phyloP scores from a whole-genome alignment of 163 green algal genomes.

The Chlorella variabilis region DNA sequence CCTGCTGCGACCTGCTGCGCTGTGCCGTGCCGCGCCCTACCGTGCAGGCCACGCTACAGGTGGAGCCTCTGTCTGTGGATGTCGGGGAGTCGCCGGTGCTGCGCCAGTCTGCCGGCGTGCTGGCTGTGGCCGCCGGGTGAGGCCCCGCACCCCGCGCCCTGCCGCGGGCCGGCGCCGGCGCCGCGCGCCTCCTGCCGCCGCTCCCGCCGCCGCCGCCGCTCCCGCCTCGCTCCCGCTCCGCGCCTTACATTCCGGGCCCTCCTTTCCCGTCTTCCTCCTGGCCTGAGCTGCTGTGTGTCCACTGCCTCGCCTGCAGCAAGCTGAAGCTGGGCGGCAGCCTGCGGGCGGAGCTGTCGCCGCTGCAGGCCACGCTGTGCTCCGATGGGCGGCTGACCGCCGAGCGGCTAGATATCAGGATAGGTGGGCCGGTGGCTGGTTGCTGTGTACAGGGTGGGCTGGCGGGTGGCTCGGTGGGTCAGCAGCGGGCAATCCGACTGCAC shows the following conservation, averaged over 20 bases:
- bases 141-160: no score
- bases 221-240: no score
- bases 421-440: background rate
- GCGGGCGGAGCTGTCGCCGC: slow-evolving; percentile 15
- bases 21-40: no score
- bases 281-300: no score
- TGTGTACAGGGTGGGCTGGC: no score
- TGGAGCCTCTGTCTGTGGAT: slow-evolving; percentile 15
- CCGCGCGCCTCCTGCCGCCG: no score
- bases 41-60: slow-evolving; percentile 22
- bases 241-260: no score
- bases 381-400: slow-evolving; percentile 9
- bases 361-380: background rate
- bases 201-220: no score
- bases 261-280: no score
- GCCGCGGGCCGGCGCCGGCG: no score
- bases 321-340: slow-evolving; percentile 3
- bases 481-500: no score
- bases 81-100: slow-evolving; percentile 12
- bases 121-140: background rate
- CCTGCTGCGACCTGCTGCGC: background rate
- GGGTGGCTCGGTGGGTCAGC: no score
- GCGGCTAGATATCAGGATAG: slow-evolving; percentile 13
- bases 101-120: background rate
- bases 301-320: slow-evolving; percentile 1